A percentile compares a stretch with the other conserved stretches of the same genome.
Conservation (phyloP, 176 grass and related monocot genomes). For the Triticum monococcum region DNA sequence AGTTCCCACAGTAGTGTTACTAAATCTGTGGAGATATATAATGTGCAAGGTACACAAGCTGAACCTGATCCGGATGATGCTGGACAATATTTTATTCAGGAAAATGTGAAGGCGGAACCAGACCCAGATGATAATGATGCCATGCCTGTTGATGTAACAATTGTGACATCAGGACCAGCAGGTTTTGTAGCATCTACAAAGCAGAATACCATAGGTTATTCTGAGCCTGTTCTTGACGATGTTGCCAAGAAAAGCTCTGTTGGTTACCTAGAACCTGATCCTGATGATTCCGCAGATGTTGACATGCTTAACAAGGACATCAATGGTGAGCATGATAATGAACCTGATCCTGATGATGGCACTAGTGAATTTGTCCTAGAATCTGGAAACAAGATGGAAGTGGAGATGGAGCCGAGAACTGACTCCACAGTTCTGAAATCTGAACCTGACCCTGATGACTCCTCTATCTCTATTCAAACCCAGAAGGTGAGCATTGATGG, state of each 20-base stretch:
- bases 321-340: slow-evolving; percentile 1
- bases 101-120: slow-evolving; percentile 3
- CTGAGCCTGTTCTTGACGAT: slow-evolving; percentile 45
- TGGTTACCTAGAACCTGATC: slow-evolving; percentile 45
- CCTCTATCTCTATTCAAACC: slow-evolving; percentile 28
- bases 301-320: slow-evolving; percentile 17
- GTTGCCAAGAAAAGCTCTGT: background rate
- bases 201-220: slow-evolving; percentile 21
- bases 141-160: slow-evolving; percentile 28
- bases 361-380: slow-evolving; percentile 12
- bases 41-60: background rate
- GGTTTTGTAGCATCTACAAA: slow-evolving; percentile 14
- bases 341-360: slow-evolving; percentile 47
- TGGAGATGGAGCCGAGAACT: slow-evolving; percentile 20
- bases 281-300: slow-evolving; percentile 42
- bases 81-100: slow-evolving; percentile 18
- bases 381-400: slow-evolving; percentile 35
- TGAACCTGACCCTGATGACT: slow-evolving; percentile 57
- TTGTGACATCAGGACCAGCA: background rate
- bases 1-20: slow-evolving; percentile 17
- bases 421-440: slow-evolving; percentile 2
- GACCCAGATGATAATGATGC: slow-evolving; percentile 44
- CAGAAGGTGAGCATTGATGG: slow-evolving; percentile 16
- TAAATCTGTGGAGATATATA: background rate
- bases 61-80: slow-evolving; percentile 36